These are phyloP conservation scores for Cytospora chrysosperma DNA, from an alignment of 2,329 filamentous ascomycete genomes.

Conservation along the genomic window DNA sequence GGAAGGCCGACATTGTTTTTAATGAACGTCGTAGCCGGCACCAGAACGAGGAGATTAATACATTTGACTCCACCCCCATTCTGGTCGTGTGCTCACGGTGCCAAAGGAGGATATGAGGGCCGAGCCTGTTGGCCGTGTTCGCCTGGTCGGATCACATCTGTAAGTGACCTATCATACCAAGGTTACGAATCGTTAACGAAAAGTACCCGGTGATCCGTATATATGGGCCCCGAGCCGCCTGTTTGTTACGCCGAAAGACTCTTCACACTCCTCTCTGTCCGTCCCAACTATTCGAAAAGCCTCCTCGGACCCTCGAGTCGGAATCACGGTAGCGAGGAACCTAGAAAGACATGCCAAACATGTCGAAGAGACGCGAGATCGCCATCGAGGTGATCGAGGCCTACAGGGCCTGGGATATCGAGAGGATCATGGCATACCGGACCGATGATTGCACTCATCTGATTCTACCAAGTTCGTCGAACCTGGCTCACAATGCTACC, in stretches of 20 bases:
- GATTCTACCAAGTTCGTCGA: conserved; percentile 10
- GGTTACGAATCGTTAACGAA: background rate
- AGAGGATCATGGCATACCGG: conserved; percentile 13
- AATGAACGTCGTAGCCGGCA: background rate
- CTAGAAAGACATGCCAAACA: background rate
- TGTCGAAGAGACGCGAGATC: conserved; percentile 1
- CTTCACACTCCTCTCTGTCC: background rate
- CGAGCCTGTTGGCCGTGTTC: background rate
- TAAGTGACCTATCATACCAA: background rate
- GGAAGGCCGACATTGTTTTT: background rate
- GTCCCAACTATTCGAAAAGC: background rate
- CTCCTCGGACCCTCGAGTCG: background rate
- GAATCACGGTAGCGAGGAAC: background rate
- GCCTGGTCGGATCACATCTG: background rate
- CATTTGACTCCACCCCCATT: background rate
- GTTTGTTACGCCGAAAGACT: background rate
- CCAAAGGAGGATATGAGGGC: background rate
- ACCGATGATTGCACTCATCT: conserved; percentile 7
- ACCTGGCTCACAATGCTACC: background rate
- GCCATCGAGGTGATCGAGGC: conserved; percentile 16
- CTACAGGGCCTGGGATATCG: conserved; percentile 9
- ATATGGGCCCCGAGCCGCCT: background rate
- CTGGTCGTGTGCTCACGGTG: background rate
- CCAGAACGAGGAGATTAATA: background rate
- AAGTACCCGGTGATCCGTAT: background rate